Evolutionary conservation across 2,329 filamentous ascomycete genomes (phyloP), one percentile per base, ranked within the genome.

Genomic region (Talaromyces sp.): DNA sequence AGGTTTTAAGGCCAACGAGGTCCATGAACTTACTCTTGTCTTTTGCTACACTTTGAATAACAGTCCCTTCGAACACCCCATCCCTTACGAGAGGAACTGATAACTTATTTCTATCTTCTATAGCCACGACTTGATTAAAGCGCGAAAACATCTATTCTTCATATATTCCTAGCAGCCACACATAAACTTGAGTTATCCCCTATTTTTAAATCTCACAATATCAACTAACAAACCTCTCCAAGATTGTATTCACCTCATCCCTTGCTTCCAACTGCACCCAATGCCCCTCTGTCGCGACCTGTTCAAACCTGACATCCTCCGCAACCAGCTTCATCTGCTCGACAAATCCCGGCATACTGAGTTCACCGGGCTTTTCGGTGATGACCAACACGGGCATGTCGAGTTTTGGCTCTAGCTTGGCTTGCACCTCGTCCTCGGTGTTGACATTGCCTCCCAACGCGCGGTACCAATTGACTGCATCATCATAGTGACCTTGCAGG

Each of bases 381-480:
- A 70, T 26, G 59, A 65, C 59, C 27, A 69, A 55, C 26, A 65
- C 61, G 8, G 66, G 68, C 55, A 65, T 63, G 19, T 61, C n/a
- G 7, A 70, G 55, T 3, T 58, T 61, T 7, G 57, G 38, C 8
- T 64, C 32, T 10, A 70, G 31, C 3, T 61, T 50, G 17, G 58
- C 62, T 21, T 65, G 35, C 3, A 58, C 14, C 43, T 68, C 67
- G 31, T 70, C 66, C 21, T 67, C 56, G 29, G 60, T 52, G 29
- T 70, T 69, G 38, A 69, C 35, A 50, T 70, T 69, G 27, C 43
- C 29, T 9, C 64, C 61, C 14, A 67, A 43, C 14, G 62, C 62
- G 3, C 61, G 62, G 43, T 71, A 71, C 69, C 69, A 70, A n/a
- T 68, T 68, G 4, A 66, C 55, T 11, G 68, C 62, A 1, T 61